phyloP scores from a whole-genome alignment of 352 stramenopile genomes.

The Phytopythium montanum region DNA sequence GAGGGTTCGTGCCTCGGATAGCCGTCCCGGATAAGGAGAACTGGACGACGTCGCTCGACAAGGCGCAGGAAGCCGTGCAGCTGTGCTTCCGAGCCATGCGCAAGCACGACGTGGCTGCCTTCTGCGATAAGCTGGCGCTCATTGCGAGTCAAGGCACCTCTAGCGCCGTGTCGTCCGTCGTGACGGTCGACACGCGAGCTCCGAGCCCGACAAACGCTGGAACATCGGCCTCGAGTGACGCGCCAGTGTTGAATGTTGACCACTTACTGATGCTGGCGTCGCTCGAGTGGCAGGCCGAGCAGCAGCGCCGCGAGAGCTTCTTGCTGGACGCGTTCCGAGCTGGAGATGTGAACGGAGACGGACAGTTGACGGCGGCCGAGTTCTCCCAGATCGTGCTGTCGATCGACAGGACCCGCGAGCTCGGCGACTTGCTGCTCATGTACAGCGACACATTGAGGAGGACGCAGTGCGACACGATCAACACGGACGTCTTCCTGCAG shows the following conservation, averaged over 20 bases:
- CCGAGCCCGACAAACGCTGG: neutral
- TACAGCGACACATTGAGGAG: slow-evolving; percentile 76
- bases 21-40: slow-evolving; percentile 62
- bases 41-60: slow-evolving; percentile 64
- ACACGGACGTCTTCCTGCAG: slow-evolving; percentile 61
- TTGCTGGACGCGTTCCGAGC: slow-evolving; percentile 71
- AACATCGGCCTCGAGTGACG: slow-evolving; percentile 3
- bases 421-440: slow-evolving; percentile 73
- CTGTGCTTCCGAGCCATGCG: slow-evolving; percentile 76
- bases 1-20: slow-evolving; percentile 48
- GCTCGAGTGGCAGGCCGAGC: slow-evolving; percentile 65
- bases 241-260: slow-evolving; percentile 60
- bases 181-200: neutral
- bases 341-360: slow-evolving; percentile 78
- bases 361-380: slow-evolving; percentile 67
- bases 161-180: slow-evolving; percentile 9
- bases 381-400: slow-evolving; percentile 78
- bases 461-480: slow-evolving; percentile 50
- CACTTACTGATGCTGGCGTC: slow-evolving; percentile 63
- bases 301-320: slow-evolving; percentile 58
- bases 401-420: slow-evolving; percentile 63
- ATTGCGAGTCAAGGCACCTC: slow-evolving; percentile 43
- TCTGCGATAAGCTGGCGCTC: slow-evolving; percentile 57
- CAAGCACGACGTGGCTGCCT: slow-evolving; percentile 44
- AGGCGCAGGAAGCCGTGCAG: slow-evolving; percentile 54